These are phyloP conservation scores for Apostasia ramifera DNA, from an alignment of 106 monocot genomes.

Conservation along the genomic window DNA sequence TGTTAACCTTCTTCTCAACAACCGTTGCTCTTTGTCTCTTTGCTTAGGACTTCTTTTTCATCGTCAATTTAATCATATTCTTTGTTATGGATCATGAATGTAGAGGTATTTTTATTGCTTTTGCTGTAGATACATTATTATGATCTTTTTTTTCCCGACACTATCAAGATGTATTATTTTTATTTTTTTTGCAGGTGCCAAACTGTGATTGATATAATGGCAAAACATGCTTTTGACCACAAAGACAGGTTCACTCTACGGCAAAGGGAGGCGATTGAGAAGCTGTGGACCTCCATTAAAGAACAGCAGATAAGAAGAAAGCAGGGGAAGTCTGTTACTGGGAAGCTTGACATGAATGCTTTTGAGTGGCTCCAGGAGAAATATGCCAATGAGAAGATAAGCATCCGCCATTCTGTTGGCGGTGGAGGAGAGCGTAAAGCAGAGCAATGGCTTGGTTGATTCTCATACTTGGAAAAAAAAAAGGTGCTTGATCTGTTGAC, in stretches of 20 bases:
- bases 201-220: constrained; percentile 86
- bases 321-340: constrained; percentile 83
- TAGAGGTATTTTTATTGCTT: too few species aligned
- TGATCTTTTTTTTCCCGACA: too few species aligned
- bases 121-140: too few species aligned
- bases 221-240: constrained; percentile 84
- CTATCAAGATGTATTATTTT: neutral
- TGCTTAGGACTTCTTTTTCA: neutral
- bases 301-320: constrained; percentile 88
- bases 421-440: constrained; percentile 70
- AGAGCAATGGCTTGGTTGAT: constrained; percentile 81
- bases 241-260: constrained; percentile 45
- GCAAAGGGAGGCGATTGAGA: constrained; percentile 79
- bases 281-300: constrained; percentile 78
- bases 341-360: constrained; percentile 92
- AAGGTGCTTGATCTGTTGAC: too few species aligned
- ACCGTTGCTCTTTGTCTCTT: neutral
- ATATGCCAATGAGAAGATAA: constrained; percentile 83
- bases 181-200: constrained; percentile 59
- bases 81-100: too few species aligned
- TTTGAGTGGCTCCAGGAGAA: constrained; percentile 94
- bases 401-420: constrained; percentile 74
- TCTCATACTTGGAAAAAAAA: neutral
- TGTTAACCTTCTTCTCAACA: too few species aligned
- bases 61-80: neutral